These are phyloP conservation scores for Sporisorium sorghi DNA, from an alignment of 1,284 basidiomycete species.

Conservation along the genomic window DNA sequence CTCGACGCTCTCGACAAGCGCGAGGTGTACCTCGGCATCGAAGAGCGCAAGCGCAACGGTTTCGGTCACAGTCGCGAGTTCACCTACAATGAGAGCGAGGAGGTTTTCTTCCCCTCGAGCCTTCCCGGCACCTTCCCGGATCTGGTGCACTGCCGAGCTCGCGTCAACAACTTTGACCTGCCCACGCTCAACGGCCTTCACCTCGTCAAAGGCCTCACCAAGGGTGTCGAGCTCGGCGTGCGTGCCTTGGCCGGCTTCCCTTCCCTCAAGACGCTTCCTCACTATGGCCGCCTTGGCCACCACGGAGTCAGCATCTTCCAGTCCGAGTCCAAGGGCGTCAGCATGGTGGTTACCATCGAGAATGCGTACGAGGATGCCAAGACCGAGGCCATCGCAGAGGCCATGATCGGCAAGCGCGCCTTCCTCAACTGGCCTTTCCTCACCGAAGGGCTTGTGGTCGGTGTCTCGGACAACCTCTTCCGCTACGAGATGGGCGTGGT, in stretches of 20 bases:
- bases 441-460: slow-evolving; percentile 87
- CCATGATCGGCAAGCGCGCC: slow-evolving; percentile 76
- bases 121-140: slow-evolving; percentile 94
- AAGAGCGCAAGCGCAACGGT: slow-evolving; percentile 82
- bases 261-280: slow-evolving; percentile 87
- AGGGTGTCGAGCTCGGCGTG: slow-evolving; percentile 87
- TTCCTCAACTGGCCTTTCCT: slow-evolving; percentile 95
- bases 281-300: slow-evolving; percentile 80
- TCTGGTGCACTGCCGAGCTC: slow-evolving; percentile 83
- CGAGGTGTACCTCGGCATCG: slow-evolving; percentile 82
- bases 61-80: slow-evolving; percentile 86
- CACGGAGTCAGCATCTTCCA: slow-evolving; percentile 96
- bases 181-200: slow-evolving; percentile 85
- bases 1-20: slow-evolving; percentile 76
- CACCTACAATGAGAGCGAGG: slow-evolving; percentile 74
- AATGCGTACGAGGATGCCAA: slow-evolving; percentile 77
- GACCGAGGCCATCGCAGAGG: slow-evolving; percentile 78
- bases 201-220: slow-evolving; percentile 85
- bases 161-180: slow-evolving; percentile 80
- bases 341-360: slow-evolving; percentile 87
- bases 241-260: slow-evolving; percentile 95
- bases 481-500: slow-evolving; percentile 74
- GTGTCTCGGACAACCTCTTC: slow-evolving; percentile 87
- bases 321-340: slow-evolving; percentile 87
- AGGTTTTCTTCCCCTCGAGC: slow-evolving; percentile 85